Evolutionary conservation across 768 basidiomycete species (phyloP).

Genomic region (Leccinum obscurum): DNA sequence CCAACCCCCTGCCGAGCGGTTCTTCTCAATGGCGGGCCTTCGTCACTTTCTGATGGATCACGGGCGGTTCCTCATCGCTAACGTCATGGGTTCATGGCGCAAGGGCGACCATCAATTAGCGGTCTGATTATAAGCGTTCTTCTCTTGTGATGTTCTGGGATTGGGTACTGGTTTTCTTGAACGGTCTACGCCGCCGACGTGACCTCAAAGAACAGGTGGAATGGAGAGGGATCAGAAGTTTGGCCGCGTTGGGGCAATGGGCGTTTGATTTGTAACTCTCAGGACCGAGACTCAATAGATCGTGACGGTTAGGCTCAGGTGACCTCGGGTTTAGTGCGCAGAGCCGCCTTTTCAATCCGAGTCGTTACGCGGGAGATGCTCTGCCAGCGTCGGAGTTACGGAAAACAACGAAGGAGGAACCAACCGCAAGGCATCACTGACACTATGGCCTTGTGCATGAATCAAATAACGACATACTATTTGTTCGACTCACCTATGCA

Average conservation of each 20-base stretch:
- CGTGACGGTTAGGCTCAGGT: background rate
- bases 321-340: background rate
- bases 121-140: background rate
- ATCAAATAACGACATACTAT: too few relatives aligned
- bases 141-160: background rate
- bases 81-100: constrained; percentile 2
- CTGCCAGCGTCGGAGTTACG: background rate
- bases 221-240: constrained; percentile 1
- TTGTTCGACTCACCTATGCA: too few relatives aligned
- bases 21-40: constrained; percentile 15
- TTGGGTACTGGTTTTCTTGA: background rate
- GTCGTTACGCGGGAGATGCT: background rate
- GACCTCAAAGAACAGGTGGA: background rate
- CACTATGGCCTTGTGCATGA: too few relatives aligned
- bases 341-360: background rate
- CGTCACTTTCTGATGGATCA: constrained; percentile 17
- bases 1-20: constrained; percentile 2
- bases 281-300: background rate
- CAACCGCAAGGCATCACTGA: too few relatives aligned
- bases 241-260: background rate
- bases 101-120: constrained; percentile 6
- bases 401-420: background rate
- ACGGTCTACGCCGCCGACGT: background rate
- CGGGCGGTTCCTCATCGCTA: constrained; percentile 4
- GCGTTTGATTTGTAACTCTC: background rate